Evolutionary conservation across 176 grass and related monocot genomes (phyloP), one percentile per base, ranked within the genome.

Genomic region (Phoenix roebelenii): DNA sequence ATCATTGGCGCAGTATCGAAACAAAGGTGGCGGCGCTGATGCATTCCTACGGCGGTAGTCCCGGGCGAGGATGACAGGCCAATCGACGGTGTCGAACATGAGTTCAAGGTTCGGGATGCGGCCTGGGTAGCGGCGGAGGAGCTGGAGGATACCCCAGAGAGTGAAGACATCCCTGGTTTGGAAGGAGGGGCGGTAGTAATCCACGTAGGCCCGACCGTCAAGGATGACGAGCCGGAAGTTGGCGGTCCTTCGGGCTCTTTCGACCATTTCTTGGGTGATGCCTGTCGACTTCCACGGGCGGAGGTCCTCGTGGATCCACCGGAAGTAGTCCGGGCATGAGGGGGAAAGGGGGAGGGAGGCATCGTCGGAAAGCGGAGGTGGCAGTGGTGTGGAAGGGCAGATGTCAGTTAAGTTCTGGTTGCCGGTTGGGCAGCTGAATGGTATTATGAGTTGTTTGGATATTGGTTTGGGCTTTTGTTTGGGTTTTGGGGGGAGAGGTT

Each of bases 41-140:
- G 26, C 0, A 17, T 9, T 49, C 10, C 18, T 16, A 28, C 28
- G 9, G 39, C 49, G 22, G 30, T 78, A 89, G 58, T 76, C 55
- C 4, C 56, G 18, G 12, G 68, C 64, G 64, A 60, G 67, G 53
- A 91, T 71, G 58, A 65, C 51, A 5, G 79, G 79, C 0, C 23
- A 50, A 74, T 93, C 88, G 56, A 76, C 79, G 72, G 80, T 75
- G 65, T 77, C 65, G 75, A 93, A 93, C 83, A 93, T 93, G 51
- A 93, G 18, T 69, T 87, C 88, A 16, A 87, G 61, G 69, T 93
- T 79, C 0, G 88, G 88, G 22, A 86, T 19, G 16, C 73, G 73
- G 16, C 88, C 88, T 0, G 83, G 69, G 80, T 86, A 91, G 22
- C 71, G 64, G 22, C 68, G 57, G 25, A 85, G 3, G 54, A 91